A percentile compares a stretch with the other conserved stretches of the same genome.
These are phyloP conservation scores for Floccularia luteovirens DNA, from an alignment of 768 basidiomycete species.

Conservation along the genomic window DNA sequence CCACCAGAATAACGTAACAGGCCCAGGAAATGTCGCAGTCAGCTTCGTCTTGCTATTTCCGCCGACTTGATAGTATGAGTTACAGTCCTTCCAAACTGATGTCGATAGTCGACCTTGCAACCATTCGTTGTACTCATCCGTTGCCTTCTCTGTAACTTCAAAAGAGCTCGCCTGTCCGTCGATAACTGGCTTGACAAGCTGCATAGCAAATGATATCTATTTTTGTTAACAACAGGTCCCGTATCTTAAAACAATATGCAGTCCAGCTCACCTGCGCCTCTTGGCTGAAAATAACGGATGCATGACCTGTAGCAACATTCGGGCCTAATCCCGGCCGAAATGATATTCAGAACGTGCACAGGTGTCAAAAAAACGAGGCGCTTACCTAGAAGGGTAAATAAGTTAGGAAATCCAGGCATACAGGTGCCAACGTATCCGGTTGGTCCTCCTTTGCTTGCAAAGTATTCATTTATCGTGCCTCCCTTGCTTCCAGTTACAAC, in stretches of 20 bases:
- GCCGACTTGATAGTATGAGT: slow-evolving; percentile 42
- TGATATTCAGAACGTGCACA: background rate
- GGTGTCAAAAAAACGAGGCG: background rate
- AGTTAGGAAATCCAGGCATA: slow-evolving; percentile 50
- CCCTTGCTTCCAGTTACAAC: slow-evolving; percentile 35
- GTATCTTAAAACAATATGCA: background rate
- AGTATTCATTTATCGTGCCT: slow-evolving; percentile 34
- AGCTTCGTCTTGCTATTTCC: slow-evolving; percentile 30
- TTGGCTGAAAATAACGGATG: slow-evolving; percentile 46
- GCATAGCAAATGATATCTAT: slow-evolving; percentile 41
- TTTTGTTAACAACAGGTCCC: slow-evolving; percentile 2
- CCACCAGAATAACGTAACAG: slow-evolving; percentile 46
- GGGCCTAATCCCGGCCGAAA: slow-evolving; percentile 28
- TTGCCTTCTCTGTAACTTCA: slow-evolving; percentile 37
- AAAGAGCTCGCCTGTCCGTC: slow-evolving; percentile 40
- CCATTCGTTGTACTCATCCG: slow-evolving; percentile 43
- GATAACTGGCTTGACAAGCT: slow-evolving; percentile 46
- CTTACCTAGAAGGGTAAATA: slow-evolving; percentile 40
- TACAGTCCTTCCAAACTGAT: slow-evolving; percentile 48
- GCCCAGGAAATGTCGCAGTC: slow-evolving; percentile 47
- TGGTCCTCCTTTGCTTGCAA: slow-evolving; percentile 37
- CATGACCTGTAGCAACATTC: slow-evolving; percentile 51
- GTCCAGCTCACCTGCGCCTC: slow-evolving; percentile 41
- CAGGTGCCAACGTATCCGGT: slow-evolving; percentile 47
- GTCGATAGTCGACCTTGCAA: slow-evolving; percentile 36